These are phyloP conservation scores for Limnanthes douglasii DNA, from an alignment of 345 rosid genomes.

Conservation along the genomic window DNA sequence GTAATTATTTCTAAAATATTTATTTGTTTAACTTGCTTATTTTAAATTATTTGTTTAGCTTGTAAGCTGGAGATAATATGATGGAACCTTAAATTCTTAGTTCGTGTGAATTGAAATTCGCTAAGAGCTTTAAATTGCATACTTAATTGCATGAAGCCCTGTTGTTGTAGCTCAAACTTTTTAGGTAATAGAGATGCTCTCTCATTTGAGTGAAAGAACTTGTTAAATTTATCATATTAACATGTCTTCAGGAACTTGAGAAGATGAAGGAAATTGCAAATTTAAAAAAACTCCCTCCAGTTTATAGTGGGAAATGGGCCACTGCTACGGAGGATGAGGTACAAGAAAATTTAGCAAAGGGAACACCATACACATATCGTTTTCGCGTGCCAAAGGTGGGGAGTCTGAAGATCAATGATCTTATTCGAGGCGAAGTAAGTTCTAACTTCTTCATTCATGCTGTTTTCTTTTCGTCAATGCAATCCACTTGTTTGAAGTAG, in stretches of 20 bases:
- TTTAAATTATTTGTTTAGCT: too few species aligned
- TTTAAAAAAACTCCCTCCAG: conserved; percentile 65
- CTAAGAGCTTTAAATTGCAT: too few species aligned
- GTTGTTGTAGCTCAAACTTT: too few species aligned
- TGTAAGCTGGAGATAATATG: too few species aligned
- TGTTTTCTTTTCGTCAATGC: neutral
- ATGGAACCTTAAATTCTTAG: neutral
- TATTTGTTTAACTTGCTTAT: too few species aligned
- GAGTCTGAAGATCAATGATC: conserved; percentile 61
- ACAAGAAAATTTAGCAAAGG: conserved; percentile 64
- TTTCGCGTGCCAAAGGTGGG: conserved; percentile 80
- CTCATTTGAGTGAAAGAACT: too few species aligned
- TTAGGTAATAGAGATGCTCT: neutral
- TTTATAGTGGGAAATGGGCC: conserved; percentile 83
- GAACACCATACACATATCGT: conserved; percentile 67
- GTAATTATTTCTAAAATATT: too few species aligned
- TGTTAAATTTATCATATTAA: neutral
- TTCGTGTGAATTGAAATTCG: too few species aligned
- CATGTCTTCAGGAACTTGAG: conserved; percentile 58
- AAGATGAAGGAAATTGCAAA: conserved; percentile 80
- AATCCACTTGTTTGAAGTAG: too few species aligned
- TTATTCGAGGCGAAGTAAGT: conserved; percentile 84
- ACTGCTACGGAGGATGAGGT: conserved; percentile 49
- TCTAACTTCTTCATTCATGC: neutral
- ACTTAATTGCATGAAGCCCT: too few species aligned